phyloP scores from a whole-genome alignment of 164 flowering plant genomes.

The Sextonia rubra region DNA sequence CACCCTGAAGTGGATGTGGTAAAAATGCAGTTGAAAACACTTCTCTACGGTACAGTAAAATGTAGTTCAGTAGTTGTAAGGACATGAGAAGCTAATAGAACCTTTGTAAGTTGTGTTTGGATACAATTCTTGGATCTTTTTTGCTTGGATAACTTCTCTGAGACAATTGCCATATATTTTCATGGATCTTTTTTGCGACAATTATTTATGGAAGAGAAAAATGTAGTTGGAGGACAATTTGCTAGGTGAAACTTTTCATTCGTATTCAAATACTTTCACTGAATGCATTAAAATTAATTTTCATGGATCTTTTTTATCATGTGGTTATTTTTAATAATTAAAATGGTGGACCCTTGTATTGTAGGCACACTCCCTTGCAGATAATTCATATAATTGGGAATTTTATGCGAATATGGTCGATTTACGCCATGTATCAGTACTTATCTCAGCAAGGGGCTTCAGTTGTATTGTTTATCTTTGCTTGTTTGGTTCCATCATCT shows the following conservation, averaged over 20 bases:
- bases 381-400: slow-evolving; percentile 70
- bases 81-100: too few relatives aligned
- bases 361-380: slow-evolving; percentile 85
- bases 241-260: neutral
- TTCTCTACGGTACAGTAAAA: too few relatives aligned
- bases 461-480: slow-evolving; percentile 63
- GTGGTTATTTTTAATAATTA: neutral
- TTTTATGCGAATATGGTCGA: slow-evolving; percentile 91
- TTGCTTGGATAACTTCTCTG: too few relatives aligned
- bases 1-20: too few relatives aligned
- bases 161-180: too few relatives aligned
- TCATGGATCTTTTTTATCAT: neutral
- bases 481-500: slow-evolving; percentile 76
- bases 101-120: too few relatives aligned
- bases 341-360: slow-evolving; percentile 8
- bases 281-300: neutral
- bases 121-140: neutral
- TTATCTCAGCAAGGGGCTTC: slow-evolving; percentile 70
- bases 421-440: slow-evolving; percentile 76
- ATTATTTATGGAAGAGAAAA: neutral
- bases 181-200: neutral
- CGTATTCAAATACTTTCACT: neutral
- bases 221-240: neutral
- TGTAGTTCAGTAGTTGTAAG: too few relatives aligned
- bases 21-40: too few relatives aligned